Conservation (phyloP, 768 basidiomycete species). For the Cubamyces lactineus region DNA sequence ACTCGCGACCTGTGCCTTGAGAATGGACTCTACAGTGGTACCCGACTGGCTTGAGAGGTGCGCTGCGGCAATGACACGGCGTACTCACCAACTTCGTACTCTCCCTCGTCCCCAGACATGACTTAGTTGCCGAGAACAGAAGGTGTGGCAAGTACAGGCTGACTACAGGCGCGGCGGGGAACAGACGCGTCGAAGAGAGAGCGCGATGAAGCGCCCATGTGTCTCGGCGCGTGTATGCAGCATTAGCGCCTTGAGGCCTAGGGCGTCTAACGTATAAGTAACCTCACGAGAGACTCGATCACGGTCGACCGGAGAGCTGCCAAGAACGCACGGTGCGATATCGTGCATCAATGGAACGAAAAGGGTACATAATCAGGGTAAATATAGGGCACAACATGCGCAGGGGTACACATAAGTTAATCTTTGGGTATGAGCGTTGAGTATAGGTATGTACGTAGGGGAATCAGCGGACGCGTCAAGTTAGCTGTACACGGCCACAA, state of each 20-base stretch:
- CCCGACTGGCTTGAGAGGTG: not conserved
- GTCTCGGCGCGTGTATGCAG: not conserved
- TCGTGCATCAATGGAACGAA: no score
- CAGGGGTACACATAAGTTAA: no score
- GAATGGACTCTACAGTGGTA: slow-evolving; percentile 49
- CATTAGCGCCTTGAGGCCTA: slow-evolving; percentile 1
- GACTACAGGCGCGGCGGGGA: not conserved
- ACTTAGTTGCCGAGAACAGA: not conserved
- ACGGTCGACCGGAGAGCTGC: no score
- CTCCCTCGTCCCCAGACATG: slow-evolving; percentile 46
- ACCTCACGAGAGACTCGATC: no score
- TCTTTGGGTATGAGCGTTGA: no score
- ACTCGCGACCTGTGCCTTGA: slow-evolving; percentile 43
- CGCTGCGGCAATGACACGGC: not conserved
- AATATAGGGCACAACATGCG: no score
- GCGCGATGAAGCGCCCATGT: slow-evolving; percentile 14
- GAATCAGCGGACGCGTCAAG: no score
- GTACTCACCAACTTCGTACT: slow-evolving; percentile 71
- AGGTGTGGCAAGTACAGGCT: not conserved
- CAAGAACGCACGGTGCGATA: no score
- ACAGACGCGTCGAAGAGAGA: slow-evolving; percentile 14
- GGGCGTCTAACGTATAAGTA: not conserved
- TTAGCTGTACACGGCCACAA: no score
- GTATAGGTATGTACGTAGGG: no score
- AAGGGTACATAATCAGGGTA: no score